Conservation (phyloP, 345 rosid species). For the Salix purpurea region DNA sequence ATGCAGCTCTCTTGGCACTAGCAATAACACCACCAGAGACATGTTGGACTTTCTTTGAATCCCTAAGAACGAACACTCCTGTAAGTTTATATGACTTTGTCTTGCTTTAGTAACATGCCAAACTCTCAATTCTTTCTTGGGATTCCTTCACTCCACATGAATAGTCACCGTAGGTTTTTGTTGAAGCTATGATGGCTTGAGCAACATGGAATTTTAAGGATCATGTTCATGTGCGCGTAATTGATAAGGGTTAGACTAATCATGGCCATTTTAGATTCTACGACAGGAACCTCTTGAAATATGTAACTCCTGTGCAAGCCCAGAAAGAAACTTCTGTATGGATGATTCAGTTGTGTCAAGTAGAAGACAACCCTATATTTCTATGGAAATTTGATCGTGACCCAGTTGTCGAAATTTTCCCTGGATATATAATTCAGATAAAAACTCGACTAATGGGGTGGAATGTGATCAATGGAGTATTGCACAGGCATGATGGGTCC, state of each 20-base stretch:
- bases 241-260: constrained; percentile 23
- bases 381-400: neutral
- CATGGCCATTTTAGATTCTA: constrained; percentile 20
- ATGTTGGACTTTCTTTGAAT: constrained; percentile 38
- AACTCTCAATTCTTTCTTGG: constrained; percentile 43
- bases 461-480: constrained; percentile 32
- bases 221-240: constrained; percentile 13
- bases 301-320: neutral
- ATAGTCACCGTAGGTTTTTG: constrained; percentile 4
- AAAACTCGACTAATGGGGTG: neutral
- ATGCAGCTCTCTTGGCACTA: constrained; percentile 13
- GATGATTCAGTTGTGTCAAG: neutral
- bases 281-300: neutral
- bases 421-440: neutral
- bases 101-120: constrained; percentile 83
- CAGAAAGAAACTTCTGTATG: neutral
- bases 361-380: neutral
- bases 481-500: constrained; percentile 57
- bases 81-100: constrained; percentile 45
- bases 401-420: constrained; percentile 2
- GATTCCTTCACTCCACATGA: constrained; percentile 25
- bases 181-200: constrained; percentile 6
- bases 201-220: constrained; percentile 14
- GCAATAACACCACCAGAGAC: constrained; percentile 10
- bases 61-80: constrained; percentile 36